A percentile compares a stretch with the other conserved stretches of the same genome.
These are phyloP conservation scores for Eimeria praecox DNA, from an alignment of 169 alveolate species.

Conservation along the genomic window DNA sequence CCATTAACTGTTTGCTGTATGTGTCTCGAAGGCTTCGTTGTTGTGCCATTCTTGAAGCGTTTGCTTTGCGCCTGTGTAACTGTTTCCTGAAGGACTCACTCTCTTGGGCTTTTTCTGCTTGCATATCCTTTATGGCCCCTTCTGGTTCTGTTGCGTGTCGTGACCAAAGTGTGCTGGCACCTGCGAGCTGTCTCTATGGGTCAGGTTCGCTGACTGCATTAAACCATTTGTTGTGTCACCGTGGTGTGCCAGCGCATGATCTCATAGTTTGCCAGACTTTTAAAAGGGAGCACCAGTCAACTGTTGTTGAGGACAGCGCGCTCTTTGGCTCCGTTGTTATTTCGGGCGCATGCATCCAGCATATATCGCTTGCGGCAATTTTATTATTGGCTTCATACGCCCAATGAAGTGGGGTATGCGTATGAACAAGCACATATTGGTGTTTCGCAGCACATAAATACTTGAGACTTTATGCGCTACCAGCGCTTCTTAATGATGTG, in stretches of 20 bases:
- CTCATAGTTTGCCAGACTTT: slow-evolving; percentile 14
- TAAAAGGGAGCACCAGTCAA: not conserved
- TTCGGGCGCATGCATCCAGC: slow-evolving; percentile 2
- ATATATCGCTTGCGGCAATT: not conserved
- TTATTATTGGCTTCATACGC: not conserved
- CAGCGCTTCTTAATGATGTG: slow-evolving; percentile 7
- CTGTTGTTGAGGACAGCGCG: not conserved
- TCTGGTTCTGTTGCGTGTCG: slow-evolving; percentile 13
- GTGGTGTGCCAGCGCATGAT: slow-evolving; percentile 29
- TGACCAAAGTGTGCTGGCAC: slow-evolving; percentile 18
- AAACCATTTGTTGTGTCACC: slow-evolving; percentile 39
- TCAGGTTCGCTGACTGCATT: slow-evolving; percentile 39
- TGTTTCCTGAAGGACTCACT: not conserved
- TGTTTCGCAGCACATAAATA: not conserved
- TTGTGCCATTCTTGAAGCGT: not conserved
- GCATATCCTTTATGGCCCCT: not conserved
- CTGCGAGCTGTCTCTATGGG: not conserved
- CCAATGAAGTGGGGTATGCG: not conserved
- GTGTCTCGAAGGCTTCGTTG: not conserved
- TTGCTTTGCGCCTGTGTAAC: not conserved
- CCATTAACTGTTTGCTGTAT: not conserved
- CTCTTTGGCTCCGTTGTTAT: not conserved
- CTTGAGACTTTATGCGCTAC: not conserved
- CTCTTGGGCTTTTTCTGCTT: not conserved
- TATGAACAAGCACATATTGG: not conserved